Base-by-base conservation (phyloP, 2,329 filamentous ascomycete species). In the Trichoderma brevicompactum region DNA sequence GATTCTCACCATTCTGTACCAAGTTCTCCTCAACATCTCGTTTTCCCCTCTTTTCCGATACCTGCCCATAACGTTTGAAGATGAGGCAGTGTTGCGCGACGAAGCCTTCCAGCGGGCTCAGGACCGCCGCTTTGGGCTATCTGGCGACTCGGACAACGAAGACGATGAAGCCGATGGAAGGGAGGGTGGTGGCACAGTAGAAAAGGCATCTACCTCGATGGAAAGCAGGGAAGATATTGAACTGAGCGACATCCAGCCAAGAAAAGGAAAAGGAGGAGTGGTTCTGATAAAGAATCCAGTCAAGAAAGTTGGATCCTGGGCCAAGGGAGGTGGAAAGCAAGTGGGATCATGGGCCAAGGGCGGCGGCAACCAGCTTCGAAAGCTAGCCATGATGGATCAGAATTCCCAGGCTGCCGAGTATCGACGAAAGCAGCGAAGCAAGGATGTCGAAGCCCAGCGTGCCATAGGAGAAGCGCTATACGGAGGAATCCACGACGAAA, bases 61-160 rank as follows among this genome's bases (percentile, higher is more conserved):
- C 72, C 81, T 99, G 3, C 95, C 95, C 0, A 96, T 98, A 69
- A 98, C 94, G 0, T 88, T 98, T 64, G 95, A 99, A 75, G 95
- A 98, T 69, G 94, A 97, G 74, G 95, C 95, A 2, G 92, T 95
- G 0, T 81, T 92, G n/a, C 89, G 94, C 7, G 95, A 99, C 70
- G 88, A 94, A 72, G 92, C 91, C 44, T 99, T 98, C 74, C 89
- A 92, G 70, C 84, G 90, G 53, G 89, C 89, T 3, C 92, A 96
- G 74, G 87, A 89, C 65, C 82, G 82, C 23, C 88, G 90, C 8
- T 85, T 94, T 65, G 88, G 89, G 0, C 76, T 91, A 7, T 68
- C 81, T 0, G 83, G 85, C 10, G 82, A 83, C 3, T 82, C 85
- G 2, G 80, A 82, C 2, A 83, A 84, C 4, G 81, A 84, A 3